A percentile compares a stretch with the other conserved stretches of the same genome.
Conservation (phyloP, 2,329 filamentous ascomycete genomes). For the Cytospora mali region DNA sequence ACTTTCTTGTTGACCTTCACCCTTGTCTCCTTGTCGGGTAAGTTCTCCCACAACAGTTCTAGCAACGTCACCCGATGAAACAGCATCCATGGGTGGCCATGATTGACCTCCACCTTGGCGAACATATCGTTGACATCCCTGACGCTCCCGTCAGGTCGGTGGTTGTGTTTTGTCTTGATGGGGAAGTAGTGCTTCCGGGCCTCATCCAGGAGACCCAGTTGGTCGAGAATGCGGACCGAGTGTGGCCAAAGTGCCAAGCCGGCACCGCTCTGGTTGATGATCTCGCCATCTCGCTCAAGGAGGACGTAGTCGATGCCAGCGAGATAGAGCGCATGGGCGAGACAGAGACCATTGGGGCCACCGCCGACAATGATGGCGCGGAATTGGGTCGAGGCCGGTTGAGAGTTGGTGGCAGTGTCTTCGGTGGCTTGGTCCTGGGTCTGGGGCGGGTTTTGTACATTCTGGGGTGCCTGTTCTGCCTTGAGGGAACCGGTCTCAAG, state of each 20-base stretch:
- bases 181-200: conserved; percentile 3
- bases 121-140: conserved; percentile 25
- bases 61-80: conserved; percentile 29
- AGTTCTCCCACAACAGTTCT: conserved; percentile 25
- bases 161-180: conserved; percentile 21
- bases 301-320: conserved; percentile 38
- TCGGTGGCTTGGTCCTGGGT: background rate
- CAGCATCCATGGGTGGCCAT: conserved; percentile 30
- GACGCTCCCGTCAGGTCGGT: conserved; percentile 22
- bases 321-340: conserved; percentile 34
- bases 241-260: conserved; percentile 32
- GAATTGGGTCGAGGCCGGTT: background rate
- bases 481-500: background rate
- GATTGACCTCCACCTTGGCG: conserved; percentile 18
- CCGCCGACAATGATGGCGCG: conserved; percentile 36
- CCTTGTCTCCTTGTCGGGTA: conserved; percentile 24
- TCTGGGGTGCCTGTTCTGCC: too few species aligned
- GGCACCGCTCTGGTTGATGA: conserved; percentile 30
- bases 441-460: too few species aligned
- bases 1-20: conserved; percentile 29
- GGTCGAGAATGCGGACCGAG: conserved; percentile 32
- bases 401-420: background rate
- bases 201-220: conserved; percentile 32
- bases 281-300: conserved; percentile 31
- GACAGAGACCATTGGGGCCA: conserved; percentile 35